phyloP scores from a whole-genome alignment of 2,329 filamentous ascomycete species.

The Thelonectria discophora region DNA sequence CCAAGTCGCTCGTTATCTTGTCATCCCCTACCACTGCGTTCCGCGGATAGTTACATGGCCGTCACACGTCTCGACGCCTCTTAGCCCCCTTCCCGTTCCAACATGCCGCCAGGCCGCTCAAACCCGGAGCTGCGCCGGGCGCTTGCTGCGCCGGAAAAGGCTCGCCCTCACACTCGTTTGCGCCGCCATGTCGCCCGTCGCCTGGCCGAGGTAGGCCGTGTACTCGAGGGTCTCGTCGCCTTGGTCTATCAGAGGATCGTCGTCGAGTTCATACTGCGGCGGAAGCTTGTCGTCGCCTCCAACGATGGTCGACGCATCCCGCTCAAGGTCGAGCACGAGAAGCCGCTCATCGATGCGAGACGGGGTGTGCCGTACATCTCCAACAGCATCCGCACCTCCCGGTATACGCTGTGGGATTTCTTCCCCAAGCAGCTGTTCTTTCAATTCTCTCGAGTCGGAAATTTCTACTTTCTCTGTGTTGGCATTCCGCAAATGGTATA shows the following conservation, averaged over 20 bases:
- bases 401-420: slow-evolving; percentile 87
- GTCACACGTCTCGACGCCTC: slow-evolving; percentile 1
- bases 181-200: slow-evolving; percentile 23
- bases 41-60: slow-evolving; percentile 7
- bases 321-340: slow-evolving; percentile 49
- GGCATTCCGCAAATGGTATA: slow-evolving; percentile 78
- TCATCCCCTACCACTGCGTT: not conserved
- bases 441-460: slow-evolving; percentile 86
- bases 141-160: slow-evolving; percentile 20
- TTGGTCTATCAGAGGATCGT: slow-evolving; percentile 51
- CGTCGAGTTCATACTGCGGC: slow-evolving; percentile 64
- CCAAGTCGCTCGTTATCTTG: slow-evolving; percentile 32
- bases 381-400: slow-evolving; percentile 79
- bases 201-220: slow-evolving; percentile 29
- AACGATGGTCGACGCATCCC: slow-evolving; percentile 71
- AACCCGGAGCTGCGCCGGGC: slow-evolving; percentile 26
- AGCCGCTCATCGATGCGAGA: slow-evolving; percentile 58
- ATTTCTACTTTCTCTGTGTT: slow-evolving; percentile 87
- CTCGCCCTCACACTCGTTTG: slow-evolving; percentile 22
- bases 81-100: slow-evolving; percentile 8
- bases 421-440: slow-evolving; percentile 85
- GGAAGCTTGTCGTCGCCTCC: slow-evolving; percentile 74
- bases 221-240: slow-evolving; percentile 33
- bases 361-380: slow-evolving; percentile 60
- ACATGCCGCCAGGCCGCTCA: slow-evolving; percentile 34